These are phyloP conservation scores for Colletotrichum agaves DNA, from an alignment of 2,329 filamentous ascomycete genomes.

Conservation along the genomic window DNA sequence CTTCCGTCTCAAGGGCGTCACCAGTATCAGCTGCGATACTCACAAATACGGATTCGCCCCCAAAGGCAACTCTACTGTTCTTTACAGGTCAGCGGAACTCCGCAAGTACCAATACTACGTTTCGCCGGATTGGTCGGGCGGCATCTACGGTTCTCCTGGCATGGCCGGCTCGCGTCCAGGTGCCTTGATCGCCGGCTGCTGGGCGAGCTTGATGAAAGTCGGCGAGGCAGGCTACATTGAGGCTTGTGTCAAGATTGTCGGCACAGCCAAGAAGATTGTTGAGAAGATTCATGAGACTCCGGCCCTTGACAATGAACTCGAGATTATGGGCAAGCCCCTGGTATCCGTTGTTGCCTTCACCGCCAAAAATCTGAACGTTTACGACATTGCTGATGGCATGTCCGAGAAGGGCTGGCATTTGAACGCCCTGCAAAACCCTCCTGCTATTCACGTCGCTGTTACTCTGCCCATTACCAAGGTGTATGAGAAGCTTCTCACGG, in stretches of 20 bases:
- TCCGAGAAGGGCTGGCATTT: slow-evolving; percentile 89
- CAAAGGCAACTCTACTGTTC: slow-evolving; percentile 93
- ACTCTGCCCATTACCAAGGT: slow-evolving; percentile 86
- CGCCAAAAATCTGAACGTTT: slow-evolving; percentile 86
- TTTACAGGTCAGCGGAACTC: slow-evolving; percentile 85
- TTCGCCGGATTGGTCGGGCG: slow-evolving; percentile 92
- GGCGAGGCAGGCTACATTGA: slow-evolving; percentile 90
- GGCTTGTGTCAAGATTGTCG: slow-evolving; percentile 88
- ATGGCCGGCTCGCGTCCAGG: slow-evolving; percentile 93
- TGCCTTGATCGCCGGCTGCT: slow-evolving; percentile 94
- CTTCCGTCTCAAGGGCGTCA: slow-evolving; percentile 93
- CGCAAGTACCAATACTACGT: slow-evolving; percentile 97
- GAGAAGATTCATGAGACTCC: slow-evolving; percentile 77
- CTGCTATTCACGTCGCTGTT: slow-evolving; percentile 93
- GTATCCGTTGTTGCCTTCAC: slow-evolving; percentile 92
- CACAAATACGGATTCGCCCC: slow-evolving; percentile 99
- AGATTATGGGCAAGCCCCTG: slow-evolving; percentile 84
- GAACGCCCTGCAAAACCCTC: slow-evolving; percentile 90
- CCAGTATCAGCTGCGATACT: slow-evolving; percentile 94
- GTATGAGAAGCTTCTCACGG: slow-evolving; percentile 80
- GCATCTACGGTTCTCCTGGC: slow-evolving; percentile 93
- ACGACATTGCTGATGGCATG: slow-evolving; percentile 94
- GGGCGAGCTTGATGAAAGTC: slow-evolving; percentile 89
- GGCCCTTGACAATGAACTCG: slow-evolving; percentile 76
- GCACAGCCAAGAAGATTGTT: slow-evolving; percentile 84